Evolutionary conservation across 1,284 basidiomycete genomes (phyloP).

Genomic region (Trametes pubescens): DNA sequence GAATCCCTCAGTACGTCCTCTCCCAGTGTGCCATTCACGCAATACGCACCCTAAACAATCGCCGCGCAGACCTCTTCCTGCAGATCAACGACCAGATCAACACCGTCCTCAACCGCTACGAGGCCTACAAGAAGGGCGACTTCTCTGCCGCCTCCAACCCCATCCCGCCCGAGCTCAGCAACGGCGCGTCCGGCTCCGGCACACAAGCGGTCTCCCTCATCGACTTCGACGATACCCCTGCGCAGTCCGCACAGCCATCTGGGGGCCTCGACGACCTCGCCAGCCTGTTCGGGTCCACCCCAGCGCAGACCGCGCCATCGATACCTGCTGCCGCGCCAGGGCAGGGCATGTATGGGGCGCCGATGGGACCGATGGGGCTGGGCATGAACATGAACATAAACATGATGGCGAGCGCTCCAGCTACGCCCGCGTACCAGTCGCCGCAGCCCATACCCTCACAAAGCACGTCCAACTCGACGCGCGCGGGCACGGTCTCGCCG

Average conservation of each 20-base stretch:
- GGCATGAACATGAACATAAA: slow-evolving; percentile 19
- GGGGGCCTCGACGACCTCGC: slow-evolving; percentile 62
- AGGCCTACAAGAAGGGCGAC: slow-evolving; percentile 92
- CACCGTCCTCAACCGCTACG: slow-evolving; percentile 88
- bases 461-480: slow-evolving; percentile 11
- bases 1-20: slow-evolving; percentile 80
- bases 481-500: slow-evolving; percentile 33
- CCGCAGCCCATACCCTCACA: slow-evolving; percentile 14
- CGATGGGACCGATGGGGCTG: slow-evolving; percentile 19
- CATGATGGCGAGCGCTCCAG: slow-evolving; percentile 19
- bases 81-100: slow-evolving; percentile 99
- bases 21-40: neutral
- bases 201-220: slow-evolving; percentile 63
- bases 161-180: slow-evolving; percentile 61
- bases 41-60: neutral
- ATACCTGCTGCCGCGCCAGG: slow-evolving; percentile 24
- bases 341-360: slow-evolving; percentile 27
- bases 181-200: slow-evolving; percentile 39
- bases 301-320: slow-evolving; percentile 17
- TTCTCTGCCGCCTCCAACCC: slow-evolving; percentile 72
- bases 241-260: slow-evolving; percentile 32
- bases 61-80: slow-evolving; percentile 80
- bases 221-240: slow-evolving; percentile 69
- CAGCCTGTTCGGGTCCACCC: slow-evolving; percentile 47
- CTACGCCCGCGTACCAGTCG: slow-evolving; percentile 22